Evolutionary conservation across 2,329 filamentous ascomycete genomes (phyloP), one percentile per base, ranked within the genome.

Genomic region (Dothideomycetidae sp.): DNA sequence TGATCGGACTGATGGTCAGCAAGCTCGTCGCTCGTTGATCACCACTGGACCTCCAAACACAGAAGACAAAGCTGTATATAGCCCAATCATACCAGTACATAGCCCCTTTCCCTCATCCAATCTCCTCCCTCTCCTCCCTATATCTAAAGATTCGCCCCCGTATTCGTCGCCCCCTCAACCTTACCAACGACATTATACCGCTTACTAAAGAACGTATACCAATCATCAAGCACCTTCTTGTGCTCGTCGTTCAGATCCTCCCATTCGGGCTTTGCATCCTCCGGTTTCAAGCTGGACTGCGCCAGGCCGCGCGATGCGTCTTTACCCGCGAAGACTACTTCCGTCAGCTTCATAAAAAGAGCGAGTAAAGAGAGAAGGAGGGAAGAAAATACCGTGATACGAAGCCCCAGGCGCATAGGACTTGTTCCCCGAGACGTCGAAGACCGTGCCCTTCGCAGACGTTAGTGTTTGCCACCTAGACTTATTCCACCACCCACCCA

Each of bases 201-300:
- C 66, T 96, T 98, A 48, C 80, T 83, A 61, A 98, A 98, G 62
- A 93, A 98, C 2, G 81, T 93, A 45, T 79, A 75, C 90, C 90
- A 98, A 58, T 98, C 90, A 37, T 88, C 71, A 43, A 98, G 63
- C 3, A 81, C 78, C 16, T 73, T 74, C 64, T 90, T 83, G 57
- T 94, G 78, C 60, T 90, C 85, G 14, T 93, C 85, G 10, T 69
- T 67, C 36, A 98, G 66, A 51, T 85, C 81, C 41, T 78, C 67
- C 81, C 83, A 96, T 35, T 94, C 79, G 2, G 90, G 65, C 19
- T 65, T 65, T 46, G 83, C 88, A 48, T 96, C 86, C 51, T 90
- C 83, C 4, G 70, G 59, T 57, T 93, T 92, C 34, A 86, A 75
- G 5, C 85, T 93, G 1, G 84, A 90, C 57, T 77, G 78, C 9